A percentile compares a stretch with the other conserved stretches of the same genome.
phyloP scores from a whole-genome alignment of 164 flowering plant species.

The Vitis vinifera region DNA sequence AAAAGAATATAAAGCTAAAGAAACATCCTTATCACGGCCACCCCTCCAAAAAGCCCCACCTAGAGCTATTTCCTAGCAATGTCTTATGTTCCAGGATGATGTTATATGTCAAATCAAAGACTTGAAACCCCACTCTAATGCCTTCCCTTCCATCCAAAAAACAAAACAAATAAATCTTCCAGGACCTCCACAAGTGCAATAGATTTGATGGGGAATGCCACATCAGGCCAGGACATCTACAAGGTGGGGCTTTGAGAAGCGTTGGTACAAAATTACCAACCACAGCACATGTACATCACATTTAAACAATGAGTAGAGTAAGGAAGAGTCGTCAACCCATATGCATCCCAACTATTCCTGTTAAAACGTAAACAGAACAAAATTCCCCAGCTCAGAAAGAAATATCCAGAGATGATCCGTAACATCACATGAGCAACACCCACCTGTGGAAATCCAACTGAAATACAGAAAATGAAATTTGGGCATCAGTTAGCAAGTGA shows the following conservation, averaged over 20 bases:
- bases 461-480: constrained; percentile 23
- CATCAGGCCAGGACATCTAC: neutral
- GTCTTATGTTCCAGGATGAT: no score
- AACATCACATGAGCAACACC: constrained; percentile 24
- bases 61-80: neutral
- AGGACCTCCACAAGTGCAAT: neutral
- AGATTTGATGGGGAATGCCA: neutral
- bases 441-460: constrained; percentile 96
- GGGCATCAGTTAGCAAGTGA: constrained; percentile 13
- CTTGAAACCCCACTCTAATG: no score
- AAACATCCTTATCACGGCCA: no score
- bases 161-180: neutral
- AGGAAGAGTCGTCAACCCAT: neutral
- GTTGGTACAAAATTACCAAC: neutral
- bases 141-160: no score
- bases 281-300: neutral
- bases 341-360: neutral
- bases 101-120: no score
- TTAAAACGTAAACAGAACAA: neutral
- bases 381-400: constrained; percentile 11
- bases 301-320: neutral
- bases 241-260: constrained; percentile 1
- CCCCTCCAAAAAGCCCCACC: no score
- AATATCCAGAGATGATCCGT: constrained; percentile 7
- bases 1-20: no score